Base-by-base conservation (phyloP, 2,329 filamentous ascomycete genomes). In the Clarireedia homoeocarpa region DNA sequence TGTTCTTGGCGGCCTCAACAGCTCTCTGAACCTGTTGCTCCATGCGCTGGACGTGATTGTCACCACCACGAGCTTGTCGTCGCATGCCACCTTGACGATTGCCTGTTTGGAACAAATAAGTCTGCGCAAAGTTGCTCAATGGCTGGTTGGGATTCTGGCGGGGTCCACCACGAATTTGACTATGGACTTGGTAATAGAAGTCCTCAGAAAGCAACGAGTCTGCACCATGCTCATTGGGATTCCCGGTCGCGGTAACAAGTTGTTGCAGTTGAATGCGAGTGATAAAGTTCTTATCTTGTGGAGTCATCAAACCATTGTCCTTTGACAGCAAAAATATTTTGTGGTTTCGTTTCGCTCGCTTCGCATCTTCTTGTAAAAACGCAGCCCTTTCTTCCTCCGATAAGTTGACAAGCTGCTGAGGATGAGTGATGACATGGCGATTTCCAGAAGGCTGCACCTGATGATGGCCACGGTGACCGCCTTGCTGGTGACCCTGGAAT, bases 231-330 rank as follows among this genome's bases (percentile, higher is more conserved):
- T 95, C 91, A 53, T 86, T 86, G 4, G 91, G 81, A 66, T 91
- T 94, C 9, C 92, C 92, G 24, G 91, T 95, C 7, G 94, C 91
- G 10, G 92, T 85, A 53, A 99, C 89, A 38, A 99, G 81, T 70
- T 99, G 94, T 73, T 99, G 94, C 52, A 99, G 79, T 71, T 99
- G 94, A 62, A 99, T 99, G 17, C 94, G 85, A 5, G 94, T 97
- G 63, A 99, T 96, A 73, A 97, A 99, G 70, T 96, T 99, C 78
- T 99, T 99, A 73, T 99, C 94, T 69, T 97, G 92, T 0, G 94
- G 94, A 4, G 94, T 99, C 94, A 99, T 99, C 59, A 99, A 75
- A 24, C 94, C 94, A 67, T 99, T 99, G 66, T 95, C 91, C 73
- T 90, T 91, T 24, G 90, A 95, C 53, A 96, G 75, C 44, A 95